Evolutionary conservation across 2,329 filamentous ascomycete species (phyloP).

Genomic region (Coniochaeta sp.): DNA sequence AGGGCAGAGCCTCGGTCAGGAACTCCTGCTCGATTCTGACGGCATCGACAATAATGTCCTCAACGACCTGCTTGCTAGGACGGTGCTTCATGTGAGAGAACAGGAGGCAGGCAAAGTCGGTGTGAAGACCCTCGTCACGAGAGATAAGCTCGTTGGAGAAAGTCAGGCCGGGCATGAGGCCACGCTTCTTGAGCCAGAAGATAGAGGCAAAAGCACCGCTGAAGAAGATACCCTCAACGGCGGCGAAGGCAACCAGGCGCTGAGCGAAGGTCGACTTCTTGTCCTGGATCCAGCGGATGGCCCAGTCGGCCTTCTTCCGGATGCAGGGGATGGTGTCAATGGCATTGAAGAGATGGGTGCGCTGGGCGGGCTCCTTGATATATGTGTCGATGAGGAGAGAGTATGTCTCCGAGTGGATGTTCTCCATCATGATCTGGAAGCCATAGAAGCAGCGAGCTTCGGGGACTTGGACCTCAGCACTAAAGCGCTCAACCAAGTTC

Average conservation of each 20-base stretch:
- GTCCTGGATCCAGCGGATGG: conserved; percentile 89
- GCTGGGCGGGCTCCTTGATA: conserved; percentile 94
- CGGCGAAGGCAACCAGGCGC: conserved; percentile 92
- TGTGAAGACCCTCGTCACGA: conserved; percentile 98
- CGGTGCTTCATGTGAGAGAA: conserved; percentile 97
- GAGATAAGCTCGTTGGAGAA: conserved; percentile 99
- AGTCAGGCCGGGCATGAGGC: conserved; percentile 94
- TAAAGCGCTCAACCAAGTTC: conserved; percentile 98
- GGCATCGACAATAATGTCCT: conserved; percentile 88
- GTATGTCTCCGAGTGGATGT: conserved; percentile 99
- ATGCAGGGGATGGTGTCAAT: conserved; percentile 99
- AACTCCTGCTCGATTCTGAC: conserved; percentile 97
- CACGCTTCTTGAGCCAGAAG: conserved; percentile 99
- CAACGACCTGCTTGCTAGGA: conserved; percentile 70
- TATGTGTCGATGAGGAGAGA: conserved; percentile 98
- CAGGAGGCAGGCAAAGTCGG: conserved; percentile 94
- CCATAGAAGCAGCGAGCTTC: conserved; percentile 99
- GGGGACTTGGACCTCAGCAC: conserved; percentile 89
- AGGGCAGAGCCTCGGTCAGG: conserved; percentile 89
- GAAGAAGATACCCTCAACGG: conserved; percentile 99
- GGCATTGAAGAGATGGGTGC: conserved; percentile 92
- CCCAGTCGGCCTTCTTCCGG: conserved; percentile 98
- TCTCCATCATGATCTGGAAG: conserved; percentile 99
- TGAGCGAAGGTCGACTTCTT: conserved; percentile 90
- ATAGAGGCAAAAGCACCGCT: conserved; percentile 96